A percentile compares a stretch with the other conserved stretches of the same genome.
Evolutionary conservation across 176 grass and related monocot genomes (phyloP).

Genomic region (Puya raimondii): DNA sequence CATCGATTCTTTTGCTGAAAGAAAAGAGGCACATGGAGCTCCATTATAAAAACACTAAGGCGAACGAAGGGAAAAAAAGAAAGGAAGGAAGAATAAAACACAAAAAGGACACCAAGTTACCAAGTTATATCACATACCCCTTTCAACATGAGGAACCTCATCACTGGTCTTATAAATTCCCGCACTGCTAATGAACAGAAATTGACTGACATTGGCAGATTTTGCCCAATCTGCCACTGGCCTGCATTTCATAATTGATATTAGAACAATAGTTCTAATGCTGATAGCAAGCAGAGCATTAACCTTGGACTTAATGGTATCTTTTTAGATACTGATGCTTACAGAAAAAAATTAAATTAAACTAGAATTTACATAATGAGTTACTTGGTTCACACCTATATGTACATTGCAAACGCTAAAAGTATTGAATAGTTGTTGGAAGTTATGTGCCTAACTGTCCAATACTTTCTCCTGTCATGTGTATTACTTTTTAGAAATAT

Average conservation of each 20-base stretch:
- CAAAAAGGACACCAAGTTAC: not conserved
- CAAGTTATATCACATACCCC: constrained; percentile 33
- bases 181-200: constrained; percentile 82
- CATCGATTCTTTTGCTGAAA: too few relatives aligned
- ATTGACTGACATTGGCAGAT: constrained; percentile 53
- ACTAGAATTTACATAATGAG: too few relatives aligned
- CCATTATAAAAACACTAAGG: too few relatives aligned
- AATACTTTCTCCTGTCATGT: too few relatives aligned
- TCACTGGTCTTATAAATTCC: constrained; percentile 69
- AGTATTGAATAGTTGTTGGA: too few relatives aligned
- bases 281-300: not conserved
- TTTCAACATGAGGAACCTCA: constrained; percentile 70
- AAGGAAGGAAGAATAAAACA: not conserved
- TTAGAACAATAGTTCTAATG: constrained; percentile 1
- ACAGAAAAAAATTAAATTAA: too few relatives aligned
- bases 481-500: too few relatives aligned
- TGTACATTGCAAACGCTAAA: too few relatives aligned
- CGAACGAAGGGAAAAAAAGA: not conserved
- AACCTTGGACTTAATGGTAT: not conserved
- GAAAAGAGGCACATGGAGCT: too few relatives aligned
- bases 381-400: too few relatives aligned
- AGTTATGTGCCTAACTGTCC: too few relatives aligned
- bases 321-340: too few relatives aligned
- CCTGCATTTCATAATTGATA: constrained; percentile 32
- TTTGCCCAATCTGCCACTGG: constrained; percentile 89